Evolutionary conservation across 371 early-diverging fungal genomes (phyloP).

Genomic region (Apophysomyces elegans): DNA sequence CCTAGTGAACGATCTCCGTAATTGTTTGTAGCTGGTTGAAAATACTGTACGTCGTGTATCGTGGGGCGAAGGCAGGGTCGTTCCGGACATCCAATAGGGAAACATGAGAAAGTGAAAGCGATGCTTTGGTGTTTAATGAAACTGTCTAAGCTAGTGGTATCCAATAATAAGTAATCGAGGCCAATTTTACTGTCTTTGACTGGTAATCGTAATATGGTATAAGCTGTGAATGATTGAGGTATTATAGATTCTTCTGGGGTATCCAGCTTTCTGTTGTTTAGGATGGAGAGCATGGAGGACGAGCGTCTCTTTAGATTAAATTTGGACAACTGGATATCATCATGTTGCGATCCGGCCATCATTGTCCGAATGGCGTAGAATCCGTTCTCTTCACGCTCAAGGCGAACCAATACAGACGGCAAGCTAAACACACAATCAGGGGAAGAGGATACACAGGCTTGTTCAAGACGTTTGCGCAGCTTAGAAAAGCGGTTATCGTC

Average conservation of each 20-base stretch:
- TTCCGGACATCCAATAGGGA: slow-evolving; percentile 55
- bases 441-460: slow-evolving; percentile 60
- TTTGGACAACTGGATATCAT: slow-evolving; percentile 28
- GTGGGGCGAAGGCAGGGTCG: slow-evolving; percentile 62
- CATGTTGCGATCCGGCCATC: slow-evolving; percentile 13
- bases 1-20: slow-evolving; percentile 59
- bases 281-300: slow-evolving; percentile 22
- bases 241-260: slow-evolving; percentile 14
- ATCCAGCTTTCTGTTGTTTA: slow-evolving; percentile 4
- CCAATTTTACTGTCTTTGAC: slow-evolving; percentile 58
- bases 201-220: slow-evolving; percentile 36
- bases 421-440: slow-evolving; percentile 61
- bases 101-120: slow-evolving; percentile 55
- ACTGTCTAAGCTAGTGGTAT: slow-evolving; percentile 57
- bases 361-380: slow-evolving; percentile 28
- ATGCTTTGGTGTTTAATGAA: slow-evolving; percentile 65
- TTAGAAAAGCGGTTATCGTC: slow-evolving; percentile 36
- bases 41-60: slow-evolving; percentile 58
- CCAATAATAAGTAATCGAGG: slow-evolving; percentile 59
- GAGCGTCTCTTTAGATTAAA: slow-evolving; percentile 11
- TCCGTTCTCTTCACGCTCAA: slow-evolving; percentile 57
- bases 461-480: slow-evolving; percentile 53
- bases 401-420: slow-evolving; percentile 56
- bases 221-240: slow-evolving; percentile 44
- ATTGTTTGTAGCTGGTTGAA: slow-evolving; percentile 21